These are phyloP conservation scores for Ciborinia camelliae DNA, from an alignment of 2,329 filamentous ascomycete genomes.

Conservation along the genomic window DNA sequence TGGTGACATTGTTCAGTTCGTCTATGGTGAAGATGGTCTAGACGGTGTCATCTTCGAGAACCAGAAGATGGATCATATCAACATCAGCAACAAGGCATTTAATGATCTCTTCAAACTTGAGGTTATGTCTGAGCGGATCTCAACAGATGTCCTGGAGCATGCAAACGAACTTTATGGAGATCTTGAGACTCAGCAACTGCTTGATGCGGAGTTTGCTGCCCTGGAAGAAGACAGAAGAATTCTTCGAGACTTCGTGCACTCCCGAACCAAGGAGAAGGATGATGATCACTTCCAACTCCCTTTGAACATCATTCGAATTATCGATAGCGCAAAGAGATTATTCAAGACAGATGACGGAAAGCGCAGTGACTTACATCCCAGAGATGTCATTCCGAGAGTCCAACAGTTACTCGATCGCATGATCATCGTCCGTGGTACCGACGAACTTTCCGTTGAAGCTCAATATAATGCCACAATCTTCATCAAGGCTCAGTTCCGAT, in stretches of 20 bases:
- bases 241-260: slow-evolving; percentile 53
- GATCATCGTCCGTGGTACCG: slow-evolving; percentile 80
- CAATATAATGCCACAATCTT: slow-evolving; percentile 84
- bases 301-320: slow-evolving; percentile 85
- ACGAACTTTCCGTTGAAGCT: slow-evolving; percentile 78
- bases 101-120: slow-evolving; percentile 81
- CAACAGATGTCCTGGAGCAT: slow-evolving; percentile 76
- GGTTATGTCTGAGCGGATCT: slow-evolving; percentile 62
- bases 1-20: slow-evolving; percentile 93
- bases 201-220: slow-evolving; percentile 85
- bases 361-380: slow-evolving; percentile 84
- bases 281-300: slow-evolving; percentile 88
- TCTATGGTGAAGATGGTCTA: slow-evolving; percentile 95
- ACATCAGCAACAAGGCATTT: slow-evolving; percentile 73
- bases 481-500: slow-evolving; percentile 88
- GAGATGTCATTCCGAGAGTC: slow-evolving; percentile 80
- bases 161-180: slow-evolving; percentile 85
- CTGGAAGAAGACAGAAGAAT: slow-evolving; percentile 70
- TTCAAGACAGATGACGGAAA: slow-evolving; percentile 85
- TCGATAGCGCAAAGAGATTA: slow-evolving; percentile 83
- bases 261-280: slow-evolving; percentile 66
- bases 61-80: slow-evolving; percentile 83
- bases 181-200: slow-evolving; percentile 76
- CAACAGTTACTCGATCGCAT: slow-evolving; percentile 71
- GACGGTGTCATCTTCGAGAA: slow-evolving; percentile 93